These are phyloP conservation scores for Conticribra guillardii DNA, from an alignment of 108 stramenopile genomes.

Conservation along the genomic window DNA sequence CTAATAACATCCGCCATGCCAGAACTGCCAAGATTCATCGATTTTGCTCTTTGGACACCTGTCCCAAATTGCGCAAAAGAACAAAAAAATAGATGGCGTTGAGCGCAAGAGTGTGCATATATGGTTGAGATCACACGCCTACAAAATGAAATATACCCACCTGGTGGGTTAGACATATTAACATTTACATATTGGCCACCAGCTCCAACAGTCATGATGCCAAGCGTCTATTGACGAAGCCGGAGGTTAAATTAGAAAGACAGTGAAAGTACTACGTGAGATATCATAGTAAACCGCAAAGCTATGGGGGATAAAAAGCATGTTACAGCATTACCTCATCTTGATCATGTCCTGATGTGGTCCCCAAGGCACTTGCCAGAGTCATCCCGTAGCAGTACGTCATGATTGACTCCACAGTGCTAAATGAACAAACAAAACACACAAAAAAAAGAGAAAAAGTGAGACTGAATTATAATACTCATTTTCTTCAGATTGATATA, in stretches of 20 bases:
- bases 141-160: too few species aligned
- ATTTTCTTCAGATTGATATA: background rate
- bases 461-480: background rate
- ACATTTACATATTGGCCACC: constrained; percentile 43
- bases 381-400: constrained; percentile 40
- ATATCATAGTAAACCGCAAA: background rate
- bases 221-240: constrained; percentile 11
- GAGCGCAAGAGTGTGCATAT: background rate
- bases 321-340: constrained; percentile 18
- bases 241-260: background rate
- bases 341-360: constrained; percentile 21
- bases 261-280: background rate
- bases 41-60: constrained; percentile 31
- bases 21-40: constrained; percentile 28
- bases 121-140: too few species aligned
- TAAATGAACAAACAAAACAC: background rate
- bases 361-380: constrained; percentile 33
- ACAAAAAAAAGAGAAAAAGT: background rate
- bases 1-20: constrained; percentile 37
- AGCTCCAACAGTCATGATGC: constrained; percentile 22
- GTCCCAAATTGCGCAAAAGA: too few species aligned
- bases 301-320: background rate
- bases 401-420: constrained; percentile 31
- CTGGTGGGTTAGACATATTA: constrained; percentile 25
- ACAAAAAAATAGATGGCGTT: too few species aligned